These are phyloP conservation scores for Halteria grandinella DNA, from an alignment of 73 alveolate species.

Conservation along the genomic window DNA sequence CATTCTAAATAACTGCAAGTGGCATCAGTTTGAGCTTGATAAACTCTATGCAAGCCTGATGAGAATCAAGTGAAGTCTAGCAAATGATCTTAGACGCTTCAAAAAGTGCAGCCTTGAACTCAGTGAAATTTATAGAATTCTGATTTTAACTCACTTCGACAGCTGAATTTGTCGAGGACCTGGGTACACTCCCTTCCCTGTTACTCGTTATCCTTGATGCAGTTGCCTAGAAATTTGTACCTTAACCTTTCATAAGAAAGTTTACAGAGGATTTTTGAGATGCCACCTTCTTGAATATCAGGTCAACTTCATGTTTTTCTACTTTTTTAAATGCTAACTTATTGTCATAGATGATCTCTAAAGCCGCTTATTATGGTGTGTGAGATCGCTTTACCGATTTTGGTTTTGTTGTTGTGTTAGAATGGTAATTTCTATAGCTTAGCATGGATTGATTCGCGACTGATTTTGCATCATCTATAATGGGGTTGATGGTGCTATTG, in stretches of 20 bases:
- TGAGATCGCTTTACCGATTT: no score
- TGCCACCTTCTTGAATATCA: conserved; percentile 8
- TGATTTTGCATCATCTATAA: no score
- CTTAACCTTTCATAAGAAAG: background rate
- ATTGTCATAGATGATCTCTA: background rate
- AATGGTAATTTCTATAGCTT: no score
- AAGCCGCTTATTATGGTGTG: no score
- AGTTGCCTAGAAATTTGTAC: background rate
- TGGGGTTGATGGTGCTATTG: no score
- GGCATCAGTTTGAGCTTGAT: background rate
- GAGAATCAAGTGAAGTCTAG: background rate
- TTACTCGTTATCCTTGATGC: background rate
- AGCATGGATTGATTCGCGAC: no score
- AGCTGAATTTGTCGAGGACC: background rate
- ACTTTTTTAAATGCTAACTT: background rate
- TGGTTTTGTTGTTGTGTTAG: no score
- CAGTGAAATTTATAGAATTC: background rate
- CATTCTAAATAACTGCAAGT: background rate
- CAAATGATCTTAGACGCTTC: background rate
- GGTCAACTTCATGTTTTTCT: conserved; percentile 5
- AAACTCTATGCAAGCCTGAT: background rate
- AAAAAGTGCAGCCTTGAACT: conserved; percentile 3
- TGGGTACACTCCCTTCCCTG: background rate
- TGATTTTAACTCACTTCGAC: background rate
- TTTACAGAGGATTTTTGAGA: background rate